Conservation (phyloP, 768 basidiomycete genomes). For the Porpolomopsis calyptriformis region DNA sequence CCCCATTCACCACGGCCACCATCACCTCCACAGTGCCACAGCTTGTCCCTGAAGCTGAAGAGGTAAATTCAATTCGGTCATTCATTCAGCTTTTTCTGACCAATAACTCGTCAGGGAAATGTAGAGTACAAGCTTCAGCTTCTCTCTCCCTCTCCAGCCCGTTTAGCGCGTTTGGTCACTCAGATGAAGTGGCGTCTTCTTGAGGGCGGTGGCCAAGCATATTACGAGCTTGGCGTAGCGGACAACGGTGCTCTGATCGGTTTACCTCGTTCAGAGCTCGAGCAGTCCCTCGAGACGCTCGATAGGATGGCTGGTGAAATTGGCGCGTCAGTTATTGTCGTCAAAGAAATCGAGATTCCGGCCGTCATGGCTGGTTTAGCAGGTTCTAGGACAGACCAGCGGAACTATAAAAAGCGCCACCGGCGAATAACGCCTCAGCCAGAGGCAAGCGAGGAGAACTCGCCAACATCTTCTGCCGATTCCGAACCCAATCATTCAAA, state of each 20-base stretch:
- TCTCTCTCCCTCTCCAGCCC: conserved; percentile 61
- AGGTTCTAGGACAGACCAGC: conserved; percentile 25
- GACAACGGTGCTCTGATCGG: conserved; percentile 86
- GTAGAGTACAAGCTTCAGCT: conserved; percentile 94
- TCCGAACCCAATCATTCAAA: conserved; percentile 29
- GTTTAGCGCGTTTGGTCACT: conserved; percentile 78
- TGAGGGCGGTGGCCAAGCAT: conserved; percentile 74
- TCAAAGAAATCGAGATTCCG: conserved; percentile 79
- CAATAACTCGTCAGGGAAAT: conserved; percentile 39
- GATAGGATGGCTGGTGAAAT: conserved; percentile 93
- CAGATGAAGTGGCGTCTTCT: conserved; percentile 93
- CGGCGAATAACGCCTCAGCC: conserved; percentile 20
- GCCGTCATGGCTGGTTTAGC: conserved; percentile 35
- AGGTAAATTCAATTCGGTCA: conserved; percentile 17
- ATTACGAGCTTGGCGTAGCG: conserved; percentile 75
- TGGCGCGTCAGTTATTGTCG: conserved; percentile 82
- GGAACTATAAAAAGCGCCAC: conserved; percentile 27
- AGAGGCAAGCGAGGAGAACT: conserved; percentile 19
- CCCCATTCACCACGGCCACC: conserved; percentile 22
- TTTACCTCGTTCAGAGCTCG: conserved; percentile 60
- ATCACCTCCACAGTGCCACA: conserved; percentile 37
- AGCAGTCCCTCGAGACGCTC: conserved; percentile 73
- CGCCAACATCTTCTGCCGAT: conserved; percentile 20
- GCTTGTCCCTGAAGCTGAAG: conserved; percentile 68
- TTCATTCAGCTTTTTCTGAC: not conserved